Evolutionary conservation across 2,329 filamentous ascomycete genomes (phyloP).

Genomic region (Cladobotryum mycophilum): DNA sequence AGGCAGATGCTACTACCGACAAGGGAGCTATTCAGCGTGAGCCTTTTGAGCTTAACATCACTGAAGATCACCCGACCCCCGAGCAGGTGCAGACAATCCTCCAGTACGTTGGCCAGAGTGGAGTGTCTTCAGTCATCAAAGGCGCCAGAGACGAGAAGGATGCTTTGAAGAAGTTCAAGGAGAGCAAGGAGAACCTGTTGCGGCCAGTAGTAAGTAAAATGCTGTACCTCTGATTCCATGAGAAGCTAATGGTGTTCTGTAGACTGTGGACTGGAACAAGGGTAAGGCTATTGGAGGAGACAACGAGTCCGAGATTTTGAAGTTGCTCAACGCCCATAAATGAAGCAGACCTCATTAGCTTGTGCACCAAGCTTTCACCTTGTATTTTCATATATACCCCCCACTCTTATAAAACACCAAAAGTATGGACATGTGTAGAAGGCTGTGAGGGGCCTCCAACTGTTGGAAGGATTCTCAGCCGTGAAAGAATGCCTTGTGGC

Average conservation of each 20-base stretch:
- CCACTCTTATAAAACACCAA: conserved; percentile 2
- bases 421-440: conserved; percentile 6
- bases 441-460: not conserved
- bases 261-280: conserved; percentile 87
- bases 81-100: conserved; percentile 81
- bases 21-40: conserved; percentile 51
- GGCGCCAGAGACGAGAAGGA: conserved; percentile 70
- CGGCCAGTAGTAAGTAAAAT: conserved; percentile 64
- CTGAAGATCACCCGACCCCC: conserved; percentile 69
- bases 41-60: conserved; percentile 82
- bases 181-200: conserved; percentile 61
- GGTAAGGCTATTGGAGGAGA: conserved; percentile 73
- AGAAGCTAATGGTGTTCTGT: not conserved
- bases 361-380: conserved; percentile 11
- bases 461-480: too few relatives aligned
- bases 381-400: conserved; percentile 12
- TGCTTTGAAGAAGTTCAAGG: conserved; percentile 71
- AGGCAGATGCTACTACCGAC: conserved; percentile 63
- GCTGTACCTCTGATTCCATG: not conserved
- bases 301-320: conserved; percentile 83
- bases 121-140: conserved; percentile 57
- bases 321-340: conserved; percentile 59
- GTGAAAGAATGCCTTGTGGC: too few relatives aligned
- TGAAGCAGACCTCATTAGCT: conserved; percentile 14
- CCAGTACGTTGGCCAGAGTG: conserved; percentile 65